Percentiles rank a stretch among this genome's conserved stretches.
phyloP scores from a whole-genome alignment of 1,284 basidiomycete species.

The Vanrija sp. region DNA sequence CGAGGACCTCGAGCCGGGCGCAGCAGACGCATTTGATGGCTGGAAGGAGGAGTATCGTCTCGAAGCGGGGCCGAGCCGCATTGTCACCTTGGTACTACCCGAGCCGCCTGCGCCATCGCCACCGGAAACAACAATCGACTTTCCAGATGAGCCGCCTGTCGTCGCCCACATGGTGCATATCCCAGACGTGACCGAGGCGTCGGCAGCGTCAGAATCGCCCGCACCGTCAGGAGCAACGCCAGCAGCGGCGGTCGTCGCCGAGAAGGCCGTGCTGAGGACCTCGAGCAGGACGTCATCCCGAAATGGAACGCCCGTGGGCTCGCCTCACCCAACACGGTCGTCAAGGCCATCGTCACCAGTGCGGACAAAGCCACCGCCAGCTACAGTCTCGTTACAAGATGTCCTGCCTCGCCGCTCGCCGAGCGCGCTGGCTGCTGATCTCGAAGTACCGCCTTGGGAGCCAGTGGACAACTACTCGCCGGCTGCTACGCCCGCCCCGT shows the following conservation, averaged over 20 bases:
- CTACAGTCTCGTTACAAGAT: slow-evolving; percentile 7
- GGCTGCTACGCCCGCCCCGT: slow-evolving; percentile 15
- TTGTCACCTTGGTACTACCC: slow-evolving; percentile 27
- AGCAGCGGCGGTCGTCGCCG: too few relatives aligned
- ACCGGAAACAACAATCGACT: slow-evolving; percentile 27
- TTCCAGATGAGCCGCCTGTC: slow-evolving; percentile 33
- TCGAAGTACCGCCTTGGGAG: slow-evolving; percentile 34
- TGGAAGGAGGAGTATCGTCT: slow-evolving; percentile 34
- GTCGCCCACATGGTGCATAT: too few relatives aligned
- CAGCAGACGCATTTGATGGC: slow-evolving; percentile 23
- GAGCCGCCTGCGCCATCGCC: slow-evolving; percentile 31
- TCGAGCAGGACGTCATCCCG: too few relatives aligned
- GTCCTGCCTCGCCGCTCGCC: slow-evolving; percentile 8
- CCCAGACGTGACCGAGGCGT: too few relatives aligned
- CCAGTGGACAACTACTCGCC: slow-evolving; percentile 38
- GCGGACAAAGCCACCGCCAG: not conserved
- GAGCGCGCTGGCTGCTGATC: slow-evolving; percentile 5
- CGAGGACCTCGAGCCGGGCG: slow-evolving; percentile 12
- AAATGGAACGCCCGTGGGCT: not conserved
- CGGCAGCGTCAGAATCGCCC: too few relatives aligned
- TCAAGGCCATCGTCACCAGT: slow-evolving; percentile 4
- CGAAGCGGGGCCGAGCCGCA: slow-evolving; percentile 30
- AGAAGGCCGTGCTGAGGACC: too few relatives aligned
- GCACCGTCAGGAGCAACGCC: too few relatives aligned
- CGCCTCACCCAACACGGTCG: slow-evolving; percentile 2